Percentiles rank a stretch among this genome's conserved stretches.
Evolutionary conservation across 2,329 filamentous ascomycete species (phyloP).

Genomic region (Ophiocordyceps sinensis): DNA sequence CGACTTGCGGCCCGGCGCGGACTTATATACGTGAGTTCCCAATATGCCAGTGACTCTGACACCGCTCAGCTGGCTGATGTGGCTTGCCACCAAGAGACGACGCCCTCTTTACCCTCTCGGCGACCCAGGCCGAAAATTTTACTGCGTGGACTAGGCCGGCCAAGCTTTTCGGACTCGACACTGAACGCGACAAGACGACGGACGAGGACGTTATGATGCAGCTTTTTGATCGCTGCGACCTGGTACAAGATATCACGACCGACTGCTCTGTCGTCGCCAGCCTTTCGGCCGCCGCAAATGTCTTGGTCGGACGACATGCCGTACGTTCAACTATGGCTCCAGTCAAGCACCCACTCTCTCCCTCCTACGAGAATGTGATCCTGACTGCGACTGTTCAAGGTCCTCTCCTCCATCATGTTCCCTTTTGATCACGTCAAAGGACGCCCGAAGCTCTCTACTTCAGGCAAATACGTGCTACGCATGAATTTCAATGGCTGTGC

Average conservation of each 20-base stretch:
- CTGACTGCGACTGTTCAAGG: conserved; percentile 23
- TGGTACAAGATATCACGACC: conserved; percentile 89
- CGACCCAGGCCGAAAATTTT: conserved; percentile 61
- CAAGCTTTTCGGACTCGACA: conserved; percentile 37
- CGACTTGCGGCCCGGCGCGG: conserved; percentile 28
- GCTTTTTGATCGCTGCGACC: conserved; percentile 48
- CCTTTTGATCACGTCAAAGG: conserved; percentile 51
- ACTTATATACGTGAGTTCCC: conserved; percentile 46
- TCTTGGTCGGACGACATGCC: conserved; percentile 52
- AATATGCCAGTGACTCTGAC: neutral
- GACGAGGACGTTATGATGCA: conserved; percentile 37
- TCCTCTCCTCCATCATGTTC: conserved; percentile 59
- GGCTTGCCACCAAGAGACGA: conserved; percentile 41
- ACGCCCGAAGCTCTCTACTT: conserved; percentile 51
- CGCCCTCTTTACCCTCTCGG: conserved; percentile 56
- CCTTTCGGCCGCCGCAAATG: conserved; percentile 65
- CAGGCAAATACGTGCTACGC: conserved; percentile 82
- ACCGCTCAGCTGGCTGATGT: neutral
- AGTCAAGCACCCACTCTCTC: neutral
- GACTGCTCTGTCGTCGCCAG: conserved; percentile 97
- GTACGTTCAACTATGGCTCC: conserved; percentile 26
- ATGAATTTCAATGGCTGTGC: conserved; percentile 93
- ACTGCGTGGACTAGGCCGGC: conserved; percentile 66
- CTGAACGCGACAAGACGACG: conserved; percentile 11
- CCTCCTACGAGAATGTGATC: neutral